phyloP scores from a whole-genome alignment of 805 yeast genomes.

The Wickerhamomyces alni region DNA sequence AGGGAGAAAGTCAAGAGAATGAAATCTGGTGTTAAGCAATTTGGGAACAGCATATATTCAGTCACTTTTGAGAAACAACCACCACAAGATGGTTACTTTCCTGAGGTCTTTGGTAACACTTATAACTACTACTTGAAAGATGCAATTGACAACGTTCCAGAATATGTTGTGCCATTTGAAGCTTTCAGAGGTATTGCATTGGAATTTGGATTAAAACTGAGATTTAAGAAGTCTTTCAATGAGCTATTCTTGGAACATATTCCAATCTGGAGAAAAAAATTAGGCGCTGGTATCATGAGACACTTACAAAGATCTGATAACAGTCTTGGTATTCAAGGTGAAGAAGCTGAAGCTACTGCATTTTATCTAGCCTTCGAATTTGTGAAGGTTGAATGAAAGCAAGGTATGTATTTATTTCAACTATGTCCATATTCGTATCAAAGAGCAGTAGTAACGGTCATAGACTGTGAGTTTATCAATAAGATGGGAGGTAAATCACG shows the following conservation, averaged over 20 bases:
- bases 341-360: conserved; percentile 82
- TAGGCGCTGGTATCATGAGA: conserved; percentile 57
- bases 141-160: conserved; percentile 96
- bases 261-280: conserved; percentile 52
- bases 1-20: conserved; percentile 55
- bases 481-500: conserved; percentile 77
- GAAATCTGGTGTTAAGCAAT: conserved; percentile 46
- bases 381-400: conserved; percentile 40
- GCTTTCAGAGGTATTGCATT: conserved; percentile 76
- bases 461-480: conserved; percentile 83
- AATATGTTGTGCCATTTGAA: conserved; percentile 93
- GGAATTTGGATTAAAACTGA: conserved; percentile 70
- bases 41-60: conserved; percentile 83
- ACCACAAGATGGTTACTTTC: conserved; percentile 68
- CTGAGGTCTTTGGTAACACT: conserved; percentile 74
- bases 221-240: conserved; percentile 69
- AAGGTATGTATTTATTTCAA: background rate
- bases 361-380: conserved; percentile 83
- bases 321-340: conserved; percentile 79
- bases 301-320: conserved; percentile 77
- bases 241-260: conserved; percentile 79
- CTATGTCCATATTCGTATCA: conserved; percentile 21
- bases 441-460: conserved; percentile 93
- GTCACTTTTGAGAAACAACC: conserved; percentile 77
- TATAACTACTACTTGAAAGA: conserved; percentile 81